Evolutionary conservation across 2,329 filamentous ascomycete genomes (phyloP).

Genomic region (Colletotrichum sp.): DNA sequence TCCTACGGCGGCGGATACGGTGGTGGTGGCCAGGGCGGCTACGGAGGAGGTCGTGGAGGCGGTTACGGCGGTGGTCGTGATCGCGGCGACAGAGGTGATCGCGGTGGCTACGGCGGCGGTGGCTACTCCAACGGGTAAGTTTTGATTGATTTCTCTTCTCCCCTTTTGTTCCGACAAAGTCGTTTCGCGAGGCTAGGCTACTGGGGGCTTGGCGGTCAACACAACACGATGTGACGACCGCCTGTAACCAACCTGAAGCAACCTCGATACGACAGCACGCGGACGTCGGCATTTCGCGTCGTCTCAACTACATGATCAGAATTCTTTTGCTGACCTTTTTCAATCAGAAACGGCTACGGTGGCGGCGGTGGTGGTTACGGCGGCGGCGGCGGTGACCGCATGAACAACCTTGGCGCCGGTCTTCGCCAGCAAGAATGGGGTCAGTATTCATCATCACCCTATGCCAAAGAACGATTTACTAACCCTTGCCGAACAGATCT

Average conservation of each 20-base stretch:
- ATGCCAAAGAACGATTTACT: conserved; percentile 21
- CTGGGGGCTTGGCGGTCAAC: neutral
- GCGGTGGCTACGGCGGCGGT: conserved; percentile 32
- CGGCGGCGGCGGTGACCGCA: conserved; percentile 83
- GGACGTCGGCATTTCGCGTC: neutral
- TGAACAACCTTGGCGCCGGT: conserved; percentile 87
- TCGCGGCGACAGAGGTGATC: conserved; percentile 31
- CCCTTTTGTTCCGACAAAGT: conserved; percentile 29
- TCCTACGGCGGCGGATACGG: conserved; percentile 49
- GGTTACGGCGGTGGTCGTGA: conserved; percentile 32
- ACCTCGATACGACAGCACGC: neutral
- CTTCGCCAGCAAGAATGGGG: conserved; percentile 91
- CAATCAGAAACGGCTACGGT: conserved; percentile 47
- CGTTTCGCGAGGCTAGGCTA: conserved; percentile 23
- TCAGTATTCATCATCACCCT: conserved; percentile 49
- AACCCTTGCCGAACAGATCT: conserved; percentile 63
- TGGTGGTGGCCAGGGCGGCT: conserved; percentile 29
- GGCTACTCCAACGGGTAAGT: conserved; percentile 49
- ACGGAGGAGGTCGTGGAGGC: conserved; percentile 29
- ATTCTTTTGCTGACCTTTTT: conserved; percentile 37
- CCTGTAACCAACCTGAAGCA: neutral
- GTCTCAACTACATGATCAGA: conserved; percentile 4
- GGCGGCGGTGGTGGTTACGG: conserved; percentile 38
- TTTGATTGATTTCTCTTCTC: conserved; percentile 32
- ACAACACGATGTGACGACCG: neutral